phyloP scores from a whole-genome alignment of 129 eudicot species.

The Glebionis coronaria region DNA sequence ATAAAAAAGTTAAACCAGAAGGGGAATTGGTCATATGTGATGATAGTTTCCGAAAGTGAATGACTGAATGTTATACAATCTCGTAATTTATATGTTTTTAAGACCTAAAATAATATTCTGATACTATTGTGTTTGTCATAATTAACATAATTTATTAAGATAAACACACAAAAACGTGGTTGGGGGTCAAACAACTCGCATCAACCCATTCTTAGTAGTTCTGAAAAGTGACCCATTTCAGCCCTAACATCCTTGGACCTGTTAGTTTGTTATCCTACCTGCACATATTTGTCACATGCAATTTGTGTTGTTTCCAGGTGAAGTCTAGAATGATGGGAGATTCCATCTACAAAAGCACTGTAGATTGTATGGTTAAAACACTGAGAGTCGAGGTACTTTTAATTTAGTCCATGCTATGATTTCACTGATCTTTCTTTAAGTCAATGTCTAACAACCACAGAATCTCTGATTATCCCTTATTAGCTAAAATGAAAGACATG shows the following conservation, averaged over 20 bases:
- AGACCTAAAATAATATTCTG: no score
- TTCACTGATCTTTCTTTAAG: neutral
- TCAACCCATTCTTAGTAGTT: neutral
- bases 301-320: conserved; percentile 46
- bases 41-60: no score
- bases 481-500: neutral
- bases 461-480: neutral
- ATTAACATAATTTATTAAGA: neutral
- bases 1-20: no score
- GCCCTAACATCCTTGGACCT: neutral
- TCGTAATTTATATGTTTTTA: no score
- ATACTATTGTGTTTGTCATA: neutral
- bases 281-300: conserved; percentile 3
- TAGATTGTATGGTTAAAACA: conserved; percentile 79
- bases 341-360: conserved; percentile 60
- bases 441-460: neutral
- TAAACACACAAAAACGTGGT: neutral
- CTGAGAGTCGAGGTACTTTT: conserved; percentile 63
- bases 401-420: neutral
- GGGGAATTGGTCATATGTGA: no score
- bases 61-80: no score
- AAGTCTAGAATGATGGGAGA: conserved; percentile 99
- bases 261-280: neutral
- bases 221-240: neutral
- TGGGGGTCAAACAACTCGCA: neutral